A percentile compares a stretch with the other conserved stretches of the same genome.
phyloP scores from a whole-genome alignment of 2,329 filamentous ascomycete species.

The Graphiopsis chlorocephala region DNA sequence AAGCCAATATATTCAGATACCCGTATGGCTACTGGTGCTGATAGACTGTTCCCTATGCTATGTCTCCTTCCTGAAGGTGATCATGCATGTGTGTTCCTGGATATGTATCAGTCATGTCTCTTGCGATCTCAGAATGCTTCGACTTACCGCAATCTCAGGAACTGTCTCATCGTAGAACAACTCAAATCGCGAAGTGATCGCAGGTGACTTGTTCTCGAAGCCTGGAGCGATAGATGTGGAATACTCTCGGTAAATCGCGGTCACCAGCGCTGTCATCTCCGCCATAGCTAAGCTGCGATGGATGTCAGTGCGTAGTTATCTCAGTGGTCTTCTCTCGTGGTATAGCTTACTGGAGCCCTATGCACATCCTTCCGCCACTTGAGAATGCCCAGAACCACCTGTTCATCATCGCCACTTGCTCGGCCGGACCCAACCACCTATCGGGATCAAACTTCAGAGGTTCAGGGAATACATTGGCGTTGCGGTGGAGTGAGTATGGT shows the following conservation, averaged over 20 bases:
- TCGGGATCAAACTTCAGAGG: constrained; percentile 47
- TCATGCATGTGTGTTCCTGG: constrained; percentile 18
- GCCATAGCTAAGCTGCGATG: constrained; percentile 46
- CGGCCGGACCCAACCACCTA: constrained; percentile 44
- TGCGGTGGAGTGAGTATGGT: constrained; percentile 48
- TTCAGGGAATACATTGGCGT: constrained; percentile 43
- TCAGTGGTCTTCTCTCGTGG: neutral
- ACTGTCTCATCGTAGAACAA: constrained; percentile 39
- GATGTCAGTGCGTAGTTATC: neutral
- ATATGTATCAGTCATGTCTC: neutral
- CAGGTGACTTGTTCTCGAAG: constrained; percentile 36
- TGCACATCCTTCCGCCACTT: constrained; percentile 47
- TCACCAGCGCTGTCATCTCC: constrained; percentile 49
- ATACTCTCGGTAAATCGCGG: constrained; percentile 47
- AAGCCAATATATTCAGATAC: no score
- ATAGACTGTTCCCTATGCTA: neutral
- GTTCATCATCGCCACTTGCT: constrained; percentile 27
- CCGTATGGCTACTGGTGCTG: no score
- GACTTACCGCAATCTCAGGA: constrained; percentile 24
- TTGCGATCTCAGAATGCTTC: neutral
- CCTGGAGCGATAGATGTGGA: constrained; percentile 34
- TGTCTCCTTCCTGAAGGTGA: constrained; percentile 11
- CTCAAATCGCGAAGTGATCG: constrained; percentile 43
- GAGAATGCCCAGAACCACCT: constrained; percentile 51
- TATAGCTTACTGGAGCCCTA: constrained; percentile 36